Conservation (phyloP, 228 moss, liverwort and hornwort species). For the Sphagnum fallax region DNA sequence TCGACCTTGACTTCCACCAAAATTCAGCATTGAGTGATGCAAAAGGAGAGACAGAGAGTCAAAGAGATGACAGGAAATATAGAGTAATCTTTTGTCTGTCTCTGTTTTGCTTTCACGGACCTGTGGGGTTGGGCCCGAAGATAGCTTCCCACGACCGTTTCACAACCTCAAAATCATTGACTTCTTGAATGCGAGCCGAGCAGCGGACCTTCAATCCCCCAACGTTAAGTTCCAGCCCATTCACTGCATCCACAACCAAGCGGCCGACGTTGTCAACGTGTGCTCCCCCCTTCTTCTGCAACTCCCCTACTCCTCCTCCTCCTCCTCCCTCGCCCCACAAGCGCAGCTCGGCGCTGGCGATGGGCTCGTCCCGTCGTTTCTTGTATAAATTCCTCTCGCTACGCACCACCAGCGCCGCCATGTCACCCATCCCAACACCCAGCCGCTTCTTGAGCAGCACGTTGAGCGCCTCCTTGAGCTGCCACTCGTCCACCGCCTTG, state of each 20-base stretch:
- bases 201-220: slow-evolving; percentile 54
- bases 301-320: background rate
- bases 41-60: no score
- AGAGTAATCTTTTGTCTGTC: no score
- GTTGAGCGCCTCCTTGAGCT: slow-evolving; percentile 40
- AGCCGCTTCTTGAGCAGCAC: slow-evolving; percentile 43
- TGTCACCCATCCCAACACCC: slow-evolving; percentile 26
- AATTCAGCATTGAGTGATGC: no score
- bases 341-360: slow-evolving; percentile 44
- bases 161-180: slow-evolving; percentile 31
- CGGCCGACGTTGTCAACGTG: slow-evolving; percentile 21
- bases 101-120: no score
- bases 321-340: slow-evolving; percentile 23
- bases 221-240: slow-evolving; percentile 43
- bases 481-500: slow-evolving; percentile 59
- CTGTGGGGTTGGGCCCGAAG: no score
- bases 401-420: slow-evolving; percentile 44
- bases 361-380: slow-evolving; percentile 51
- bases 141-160: slow-evolving; percentile 36
- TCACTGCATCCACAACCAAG: slow-evolving; percentile 24
- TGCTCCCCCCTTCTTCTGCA: slow-evolving; percentile 1
- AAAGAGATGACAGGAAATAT: no score
- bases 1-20: no score
- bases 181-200: slow-evolving; percentile 24
- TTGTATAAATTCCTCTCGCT: slow-evolving; percentile 43